phyloP scores from a whole-genome alignment of 495 filamentous ascomycete species.

The Neurospora pannonica region DNA sequence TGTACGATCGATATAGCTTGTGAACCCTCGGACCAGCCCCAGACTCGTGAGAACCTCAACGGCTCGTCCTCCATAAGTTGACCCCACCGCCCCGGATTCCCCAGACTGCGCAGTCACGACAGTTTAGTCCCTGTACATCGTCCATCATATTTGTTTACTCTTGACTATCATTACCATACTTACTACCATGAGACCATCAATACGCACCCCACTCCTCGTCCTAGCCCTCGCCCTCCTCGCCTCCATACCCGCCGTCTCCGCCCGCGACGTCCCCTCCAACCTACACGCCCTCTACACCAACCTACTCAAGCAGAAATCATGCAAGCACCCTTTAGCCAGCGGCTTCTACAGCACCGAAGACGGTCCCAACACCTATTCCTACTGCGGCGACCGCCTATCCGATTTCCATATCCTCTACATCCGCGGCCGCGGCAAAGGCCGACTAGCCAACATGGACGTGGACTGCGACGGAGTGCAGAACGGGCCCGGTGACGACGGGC shows the following conservation, averaged over 20 bases:
- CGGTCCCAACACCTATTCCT: conserved; percentile 20
- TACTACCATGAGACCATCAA: background rate
- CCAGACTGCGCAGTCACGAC: background rate
- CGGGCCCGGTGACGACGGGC: conserved; percentile 32
- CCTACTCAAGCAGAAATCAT: conserved; percentile 17
- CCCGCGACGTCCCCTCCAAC: conserved; percentile 17
- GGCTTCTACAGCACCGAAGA: conserved; percentile 26
- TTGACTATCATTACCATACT: too few species aligned
- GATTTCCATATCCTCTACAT: conserved; percentile 26
- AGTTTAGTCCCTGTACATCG: background rate
- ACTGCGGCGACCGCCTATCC: conserved; percentile 29
- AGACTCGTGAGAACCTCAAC: background rate
- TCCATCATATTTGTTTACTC: too few species aligned
- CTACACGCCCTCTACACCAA: conserved; percentile 23
- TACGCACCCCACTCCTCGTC: background rate
- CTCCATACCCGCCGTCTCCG: background rate
- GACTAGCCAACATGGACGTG: conserved; percentile 50
- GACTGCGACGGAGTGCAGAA: conserved; percentile 55
- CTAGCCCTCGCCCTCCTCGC: background rate
- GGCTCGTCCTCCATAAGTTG: background rate
- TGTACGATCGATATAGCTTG: background rate
- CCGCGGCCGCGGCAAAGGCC: conserved; percentile 6
- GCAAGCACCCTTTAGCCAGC: conserved; percentile 9
- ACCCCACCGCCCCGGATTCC: background rate
- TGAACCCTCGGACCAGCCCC: background rate